Percentiles rank a stretch among this genome's conserved stretches.
Evolutionary conservation across 2,329 filamentous ascomycete genomes (phyloP).

Genomic region (Colletotrichum lindemuthianum): DNA sequence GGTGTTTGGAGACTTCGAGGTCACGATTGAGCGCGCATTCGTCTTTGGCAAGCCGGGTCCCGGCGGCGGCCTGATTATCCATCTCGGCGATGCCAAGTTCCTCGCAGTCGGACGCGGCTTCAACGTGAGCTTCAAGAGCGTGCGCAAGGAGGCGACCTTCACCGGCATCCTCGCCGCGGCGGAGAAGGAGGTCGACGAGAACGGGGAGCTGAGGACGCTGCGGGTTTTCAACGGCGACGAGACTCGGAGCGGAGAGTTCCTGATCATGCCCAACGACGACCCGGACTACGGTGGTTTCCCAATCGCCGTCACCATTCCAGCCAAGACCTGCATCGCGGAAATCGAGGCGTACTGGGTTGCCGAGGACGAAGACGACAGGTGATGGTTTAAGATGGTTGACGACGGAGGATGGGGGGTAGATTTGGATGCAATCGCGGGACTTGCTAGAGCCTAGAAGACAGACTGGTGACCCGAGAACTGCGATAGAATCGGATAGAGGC

Average conservation of each 20-base stretch:
- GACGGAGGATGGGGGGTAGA: no score
- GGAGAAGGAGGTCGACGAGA: conserved; percentile 50
- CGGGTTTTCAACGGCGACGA: conserved; percentile 52
- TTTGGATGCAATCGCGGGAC: not conserved
- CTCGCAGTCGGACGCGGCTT: conserved; percentile 51
- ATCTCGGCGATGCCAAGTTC: conserved; percentile 47
- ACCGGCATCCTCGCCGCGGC: conserved; percentile 48
- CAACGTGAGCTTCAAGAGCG: conserved; percentile 47
- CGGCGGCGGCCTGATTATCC: conserved; percentile 51
- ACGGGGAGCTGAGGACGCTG: conserved; percentile 45
- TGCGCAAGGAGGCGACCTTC: conserved; percentile 46
- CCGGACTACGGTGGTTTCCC: conserved; percentile 67
- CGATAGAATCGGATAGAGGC: not conserved
- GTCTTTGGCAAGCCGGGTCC: conserved; percentile 52
- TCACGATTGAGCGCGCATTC: conserved; percentile 50
- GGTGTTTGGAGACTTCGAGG: conserved; percentile 45
- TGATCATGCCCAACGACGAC: conserved; percentile 66
- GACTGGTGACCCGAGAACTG: not conserved
- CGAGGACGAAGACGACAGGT: conserved; percentile 41
- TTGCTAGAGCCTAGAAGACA: no score
- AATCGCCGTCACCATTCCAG: conserved; percentile 64
- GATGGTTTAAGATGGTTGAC: not conserved
- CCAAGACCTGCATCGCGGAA: conserved; percentile 58
- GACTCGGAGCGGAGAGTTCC: conserved; percentile 53
- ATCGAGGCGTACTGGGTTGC: conserved; percentile 49